Evolutionary conservation across 331 rosid species (phyloP), one percentile per base, ranked within the genome.

Genomic region (Acacia concinna): DNA sequence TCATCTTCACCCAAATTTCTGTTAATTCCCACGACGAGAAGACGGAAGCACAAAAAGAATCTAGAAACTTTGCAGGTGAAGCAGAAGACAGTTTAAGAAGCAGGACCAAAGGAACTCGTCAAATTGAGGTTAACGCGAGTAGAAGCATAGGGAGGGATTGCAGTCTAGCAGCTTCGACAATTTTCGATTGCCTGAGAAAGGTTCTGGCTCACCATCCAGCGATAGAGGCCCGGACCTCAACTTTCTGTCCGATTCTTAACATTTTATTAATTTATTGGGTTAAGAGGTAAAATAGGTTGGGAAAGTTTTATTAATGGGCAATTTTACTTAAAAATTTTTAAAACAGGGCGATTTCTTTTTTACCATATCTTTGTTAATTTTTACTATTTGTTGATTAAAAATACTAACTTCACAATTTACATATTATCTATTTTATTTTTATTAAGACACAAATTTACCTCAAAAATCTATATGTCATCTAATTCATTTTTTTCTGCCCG

Each of bases 141-240:
- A 66, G 47, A 21, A n/a, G 30, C 18, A 65, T 46, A 4, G 35
- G 30, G 31, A 76, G 63, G 13, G 27, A 3, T 30, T 14, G 51
- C 34, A 0, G 37, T 63, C 27, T 31, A 14, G 30, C 52, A 32
- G 31, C 27, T 60, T 27, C 37, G n/a, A 68, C 69, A 34, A 57
- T 23, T 32, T 70, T n/a, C 70, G 32, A 51, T 64, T 62, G 73
- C 21, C 3, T n/a, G 46, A 56, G 63, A 76, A 76, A 69, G 64
- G 75, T 73, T 67, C 34, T 40, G 69, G 75, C 77, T 73, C 27
- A 5, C 7, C 31, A 12, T 59, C 35, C 66, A 12, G 73, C 20
- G 28, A 17, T 35, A 25, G 74, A 63, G 41, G 25, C 27, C 35
- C 62, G 20, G 81, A 40, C 28, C 44, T 40, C 34, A 73, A 40